A percentile compares a stretch with the other conserved stretches of the same genome.
Conservation (phyloP, 345 rosid genomes). For the Salix dunnii region DNA sequence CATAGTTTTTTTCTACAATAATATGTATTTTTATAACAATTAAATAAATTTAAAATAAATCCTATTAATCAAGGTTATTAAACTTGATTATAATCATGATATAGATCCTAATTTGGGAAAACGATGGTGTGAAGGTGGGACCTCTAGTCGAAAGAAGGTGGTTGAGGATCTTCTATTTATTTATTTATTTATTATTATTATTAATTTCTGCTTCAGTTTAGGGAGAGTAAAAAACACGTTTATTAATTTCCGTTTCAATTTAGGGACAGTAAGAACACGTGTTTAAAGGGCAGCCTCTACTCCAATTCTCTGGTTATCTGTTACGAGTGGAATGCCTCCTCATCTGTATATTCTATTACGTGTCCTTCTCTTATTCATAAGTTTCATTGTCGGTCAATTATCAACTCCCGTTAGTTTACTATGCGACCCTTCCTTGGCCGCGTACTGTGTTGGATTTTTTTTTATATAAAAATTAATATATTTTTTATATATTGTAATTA, state of each 20-base stretch:
- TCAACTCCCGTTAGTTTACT: background rate
- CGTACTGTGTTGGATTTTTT: no score
- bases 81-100: no score
- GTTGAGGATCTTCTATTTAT: background rate
- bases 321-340: background rate
- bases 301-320: background rate
- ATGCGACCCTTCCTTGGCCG: background rate
- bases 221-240: background rate
- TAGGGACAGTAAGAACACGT: background rate
- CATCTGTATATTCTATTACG: background rate
- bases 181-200: background rate
- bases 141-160: background rate
- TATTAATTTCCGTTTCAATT: background rate
- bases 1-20: no score
- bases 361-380: background rate
- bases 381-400: background rate
- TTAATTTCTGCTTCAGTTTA: background rate
- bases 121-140: background rate
- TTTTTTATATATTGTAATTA: no score
- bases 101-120: background rate
- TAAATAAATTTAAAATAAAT: no score
- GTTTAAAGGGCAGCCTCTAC: background rate
- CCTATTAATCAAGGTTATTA: no score
- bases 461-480: no score
- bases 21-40: no score